Conservation (phyloP, 2,329 filamentous ascomycete species). For the Xylaria sp. region DNA sequence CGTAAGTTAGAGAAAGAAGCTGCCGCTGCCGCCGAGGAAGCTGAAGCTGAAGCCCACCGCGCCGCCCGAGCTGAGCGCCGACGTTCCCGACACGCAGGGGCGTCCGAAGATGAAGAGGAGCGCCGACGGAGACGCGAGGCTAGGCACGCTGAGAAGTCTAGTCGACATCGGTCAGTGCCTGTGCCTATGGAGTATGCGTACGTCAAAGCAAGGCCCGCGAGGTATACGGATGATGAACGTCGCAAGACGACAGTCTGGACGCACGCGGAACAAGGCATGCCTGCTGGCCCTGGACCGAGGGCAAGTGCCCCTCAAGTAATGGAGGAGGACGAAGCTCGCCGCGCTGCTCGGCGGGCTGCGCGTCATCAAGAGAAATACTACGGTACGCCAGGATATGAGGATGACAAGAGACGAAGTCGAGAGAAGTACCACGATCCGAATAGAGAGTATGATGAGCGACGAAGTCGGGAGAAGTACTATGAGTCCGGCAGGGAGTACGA, state of each 20-base stretch:
- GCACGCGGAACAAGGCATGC: too few relatives aligned
- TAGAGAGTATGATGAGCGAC: neutral
- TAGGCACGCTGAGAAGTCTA: slow-evolving; percentile 39
- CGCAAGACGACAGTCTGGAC: slow-evolving; percentile 25
- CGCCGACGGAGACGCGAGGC: slow-evolving; percentile 51
- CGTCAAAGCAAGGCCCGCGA: slow-evolving; percentile 35
- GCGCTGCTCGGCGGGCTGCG: slow-evolving; percentile 45
- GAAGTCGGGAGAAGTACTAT: neutral
- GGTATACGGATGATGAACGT: slow-evolving; percentile 33
- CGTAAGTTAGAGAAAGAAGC: slow-evolving; percentile 39
- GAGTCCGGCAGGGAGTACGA: slow-evolving; percentile 16
- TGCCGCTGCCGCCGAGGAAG: slow-evolving; percentile 38
- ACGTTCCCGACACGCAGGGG: slow-evolving; percentile 41
- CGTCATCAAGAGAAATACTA: slow-evolving; percentile 26
- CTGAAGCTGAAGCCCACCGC: slow-evolving; percentile 45
- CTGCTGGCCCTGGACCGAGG: slow-evolving; percentile 8
- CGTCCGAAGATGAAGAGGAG: slow-evolving; percentile 47
- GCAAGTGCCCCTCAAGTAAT: slow-evolving; percentile 35
- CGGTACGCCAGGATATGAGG: too few relatives aligned
- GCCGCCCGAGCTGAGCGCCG: slow-evolving; percentile 44
- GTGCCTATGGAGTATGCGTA: slow-evolving; percentile 37
- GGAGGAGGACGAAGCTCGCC: slow-evolving; percentile 46
- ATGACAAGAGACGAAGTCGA: slow-evolving; percentile 18
- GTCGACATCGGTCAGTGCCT: slow-evolving; percentile 39
- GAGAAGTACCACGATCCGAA: slow-evolving; percentile 37